Evolutionary conservation across 73 alveolate species (phyloP), one percentile per base, ranked within the genome.

Genomic region (Blepharisma japonicum): DNA sequence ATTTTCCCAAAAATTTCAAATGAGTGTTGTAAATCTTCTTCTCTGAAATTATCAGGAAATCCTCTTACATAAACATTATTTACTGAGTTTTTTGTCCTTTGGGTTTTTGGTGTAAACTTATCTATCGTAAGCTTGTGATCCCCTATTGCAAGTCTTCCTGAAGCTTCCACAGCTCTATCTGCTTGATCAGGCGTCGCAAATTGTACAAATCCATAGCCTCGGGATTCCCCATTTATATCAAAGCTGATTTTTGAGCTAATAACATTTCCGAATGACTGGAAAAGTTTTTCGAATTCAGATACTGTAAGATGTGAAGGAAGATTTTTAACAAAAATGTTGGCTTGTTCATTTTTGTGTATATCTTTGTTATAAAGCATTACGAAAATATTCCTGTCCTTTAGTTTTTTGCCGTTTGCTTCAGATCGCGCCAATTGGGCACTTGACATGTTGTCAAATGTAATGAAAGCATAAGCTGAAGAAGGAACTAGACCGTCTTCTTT

Each of bases 171-270:
- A 25, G 46, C 74, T 25, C 23, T 14, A 14, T 61, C 74, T 18
- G 46, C 74, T 20, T n/a, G 18, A 14, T 61, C 74, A 8, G 14
- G 14, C 18, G 47, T 14, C 14, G n/a, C 18, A 5, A 61, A 61
- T 48, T 14, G 14, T 48, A 61, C 14, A 61, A 61, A 61, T 25
- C 74, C 74, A 25, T 61, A 61, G n/a, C 74, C 74, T 2, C 14
- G 74, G 23, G 74, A 61, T n/a, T 61, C 23, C 5, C 74, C 74
- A 61, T 61, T 61, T 20, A 18, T 25, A 61, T 61, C 74, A 61
- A 14, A 61, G 23, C 14, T 39, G 47, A 61, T 61, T 25, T 61
- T 61, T 25, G 74, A 61, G 74, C 23, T 61, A 1, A 61, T 9
- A 20, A 61, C 23, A 18, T 25, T n/a, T 20, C 74, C 74, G 23